These are phyloP conservation scores for Megacollybia marginata DNA, from an alignment of 768 basidiomycete genomes.

Conservation along the genomic window DNA sequence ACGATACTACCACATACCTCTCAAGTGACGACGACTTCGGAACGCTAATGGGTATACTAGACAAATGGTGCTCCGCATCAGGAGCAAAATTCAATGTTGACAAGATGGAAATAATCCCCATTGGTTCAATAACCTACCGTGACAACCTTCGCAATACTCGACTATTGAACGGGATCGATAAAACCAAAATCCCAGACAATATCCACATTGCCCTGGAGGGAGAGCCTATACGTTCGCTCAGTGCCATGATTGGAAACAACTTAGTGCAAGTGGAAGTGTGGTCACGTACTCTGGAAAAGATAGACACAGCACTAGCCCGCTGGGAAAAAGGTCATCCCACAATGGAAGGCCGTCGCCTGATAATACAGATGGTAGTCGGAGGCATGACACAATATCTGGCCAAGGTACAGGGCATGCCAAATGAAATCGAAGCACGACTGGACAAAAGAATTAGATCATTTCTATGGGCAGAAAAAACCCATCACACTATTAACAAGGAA, in stretches of 20 bases:
- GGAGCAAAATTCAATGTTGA: conserved; percentile 12
- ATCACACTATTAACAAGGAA: not conserved
- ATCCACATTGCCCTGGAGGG: conserved; percentile 9
- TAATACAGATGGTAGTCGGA: conserved; percentile 8
- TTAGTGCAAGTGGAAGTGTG: conserved; percentile 3
- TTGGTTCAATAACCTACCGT: conserved; percentile 11
- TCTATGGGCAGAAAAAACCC: not conserved
- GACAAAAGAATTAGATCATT: conserved; percentile 1
- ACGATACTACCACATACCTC: conserved; percentile 15
- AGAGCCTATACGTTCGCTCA: conserved; percentile 4
- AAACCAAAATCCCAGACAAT: not conserved
- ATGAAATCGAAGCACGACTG: not conserved
- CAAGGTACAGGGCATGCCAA: conserved; percentile 15
- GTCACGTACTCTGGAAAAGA: conserved; percentile 4
- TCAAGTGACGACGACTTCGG: conserved; percentile 1
- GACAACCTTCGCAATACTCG: not conserved
- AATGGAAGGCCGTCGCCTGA: conserved; percentile 3
- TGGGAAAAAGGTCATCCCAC: conserved; percentile 9
- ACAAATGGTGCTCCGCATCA: conserved; percentile 2
- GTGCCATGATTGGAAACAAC: conserved; percentile 7
- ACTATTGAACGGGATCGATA: not conserved
- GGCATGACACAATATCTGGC: conserved; percentile 13
- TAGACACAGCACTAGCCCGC: not conserved
- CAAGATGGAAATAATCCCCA: conserved; percentile 15
- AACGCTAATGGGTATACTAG: not conserved